Evolutionary conservation across 768 basidiomycete genomes (phyloP), one percentile per base, ranked within the genome.

Genomic region (Phaffia tasmanica): DNA sequence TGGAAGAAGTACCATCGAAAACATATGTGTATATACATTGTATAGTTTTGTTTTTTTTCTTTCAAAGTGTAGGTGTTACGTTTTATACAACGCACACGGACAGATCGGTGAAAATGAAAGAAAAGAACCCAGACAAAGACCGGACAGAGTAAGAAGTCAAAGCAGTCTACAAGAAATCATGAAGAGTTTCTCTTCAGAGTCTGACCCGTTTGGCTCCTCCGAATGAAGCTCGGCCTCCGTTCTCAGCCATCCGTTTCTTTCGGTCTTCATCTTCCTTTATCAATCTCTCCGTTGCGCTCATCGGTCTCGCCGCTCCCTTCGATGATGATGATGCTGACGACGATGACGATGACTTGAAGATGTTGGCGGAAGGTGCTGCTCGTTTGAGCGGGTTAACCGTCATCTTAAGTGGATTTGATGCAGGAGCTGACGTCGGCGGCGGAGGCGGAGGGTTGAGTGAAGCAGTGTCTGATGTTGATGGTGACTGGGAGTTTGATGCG

Each of bases 221-320:
- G 5, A 71, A 67, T 25, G 69, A 54, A 54, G 64, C 59, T 32
- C 50, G 23, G 15, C 59, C 58, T 8, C 61, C 55, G 47, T 46
- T 23, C 30, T 61, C 66, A 1, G 65, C 69, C 49, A 53, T 42
- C 29, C 89, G 80, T 75, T 85, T 81, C 77, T 94, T 93, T 74
- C 90, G 81, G 76, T 90, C 89, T 77, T 88, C 87, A 32, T 95
- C 91, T 79, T 97, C 94, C 66, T 85, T 71, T 68, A 95, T 93
- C 67, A 98, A 77, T 70, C 82, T 80, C 76, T 97, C 93, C 19
- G 88, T 88, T 29, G 88, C 88, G 71, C 85, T 84, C 82, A 92
- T 83, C 23, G 81, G 79, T 59, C 83, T 79, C 15, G 81, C 82
- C 50, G 85, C 79, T 0, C 71, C 47, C 57, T 55, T 73, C 72